Base-by-base conservation (phyloP, 768 basidiomycete genomes). In the Tricholoma sp. region DNA sequence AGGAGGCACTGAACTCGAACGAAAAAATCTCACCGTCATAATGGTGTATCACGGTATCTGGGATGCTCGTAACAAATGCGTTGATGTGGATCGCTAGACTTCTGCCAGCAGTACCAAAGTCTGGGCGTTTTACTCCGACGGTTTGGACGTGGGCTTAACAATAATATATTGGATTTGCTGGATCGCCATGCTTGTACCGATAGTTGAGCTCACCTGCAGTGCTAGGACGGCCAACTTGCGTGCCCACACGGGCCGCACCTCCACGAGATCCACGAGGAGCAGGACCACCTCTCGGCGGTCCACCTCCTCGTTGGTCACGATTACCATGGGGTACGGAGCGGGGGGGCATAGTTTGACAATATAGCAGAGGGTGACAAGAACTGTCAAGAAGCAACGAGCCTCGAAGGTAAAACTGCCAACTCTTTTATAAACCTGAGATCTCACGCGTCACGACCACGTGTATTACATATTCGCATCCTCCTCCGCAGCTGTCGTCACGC, bases 41-140 rank as follows among this genome's bases (percentile, higher is more conserved):
- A 41, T 66, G 65, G 1, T 61, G 55, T 24, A 66, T 65, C 1
- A 57, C 57, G 0, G 10, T 15, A 9, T 65, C 58, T 4, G 65
- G 64, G 8, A 57, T 60, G 1, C 36, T 49, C 10, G 61, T 49
- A 2, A 58, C 55, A 17, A 59, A 61, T 7, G 55, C 57, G 24
- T 66, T 62, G 7, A 72, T 67, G 39, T 62, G 52, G 3, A 75
- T 51, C 1, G 63, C 59, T 15, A 73, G 55, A 0, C 50, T 37
- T 32, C 66, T 58, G 10, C 74, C 75, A 17, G 66, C 61, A 7
- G 66, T 68, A 7, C 73, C 75, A 52, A 64, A 72, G 1, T 62
- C 64, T 1, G 72, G 72, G 13, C 75, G 58, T 51, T 64, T 74
- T 2, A 74, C 71, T 13, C 72, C 71, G 39, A 72, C 49, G 18